Conservation (phyloP, 2,329 filamentous ascomycete species). For the Monosporascus cannonballus region DNA sequence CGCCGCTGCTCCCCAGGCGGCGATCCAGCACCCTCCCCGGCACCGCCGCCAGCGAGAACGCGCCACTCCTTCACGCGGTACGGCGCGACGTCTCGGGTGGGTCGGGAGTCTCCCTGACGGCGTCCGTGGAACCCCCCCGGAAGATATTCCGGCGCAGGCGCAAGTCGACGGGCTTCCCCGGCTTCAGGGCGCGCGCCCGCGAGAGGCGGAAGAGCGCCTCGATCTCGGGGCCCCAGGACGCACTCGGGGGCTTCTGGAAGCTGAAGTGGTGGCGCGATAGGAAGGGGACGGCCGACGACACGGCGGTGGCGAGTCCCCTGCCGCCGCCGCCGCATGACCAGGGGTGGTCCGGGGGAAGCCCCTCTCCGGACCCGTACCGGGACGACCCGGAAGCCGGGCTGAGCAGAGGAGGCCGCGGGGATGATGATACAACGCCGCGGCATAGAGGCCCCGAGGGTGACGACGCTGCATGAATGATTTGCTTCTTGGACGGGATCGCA, state of each 20-base stretch:
- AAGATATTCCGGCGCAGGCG: constrained; percentile 38
- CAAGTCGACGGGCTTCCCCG: constrained; percentile 57
- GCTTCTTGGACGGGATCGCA: too few species aligned
- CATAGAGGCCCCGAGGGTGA: too few species aligned
- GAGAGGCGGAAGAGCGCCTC: constrained; percentile 32
- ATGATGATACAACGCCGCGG: too few species aligned
- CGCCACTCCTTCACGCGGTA: constrained; percentile 12
- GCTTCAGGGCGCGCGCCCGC: constrained; percentile 47
- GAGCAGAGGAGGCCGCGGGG: neutral
- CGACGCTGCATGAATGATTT: too few species aligned
- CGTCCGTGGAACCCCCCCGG: constrained; percentile 17
- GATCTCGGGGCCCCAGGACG: constrained; percentile 37
- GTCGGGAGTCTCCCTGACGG: constrained; percentile 19
- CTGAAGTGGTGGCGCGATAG: constrained; percentile 47
- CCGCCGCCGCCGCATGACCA: too few species aligned
- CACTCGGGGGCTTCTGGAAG: constrained; percentile 46
- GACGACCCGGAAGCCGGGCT: constrained; percentile 5
- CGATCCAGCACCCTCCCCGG: constrained; percentile 44
- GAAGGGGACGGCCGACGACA: constrained; percentile 7
- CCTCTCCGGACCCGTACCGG: neutral
- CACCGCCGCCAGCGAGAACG: constrained; percentile 25
- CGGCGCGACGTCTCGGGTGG: constrained; percentile 22
- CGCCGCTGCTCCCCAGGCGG: constrained; percentile 30
- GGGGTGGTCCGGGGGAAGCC: constrained; percentile 1
- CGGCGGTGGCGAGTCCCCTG: constrained; percentile 9